Base-by-base conservation (phyloP, 768 basidiomycete species). In the Holtermannia corniformis region DNA sequence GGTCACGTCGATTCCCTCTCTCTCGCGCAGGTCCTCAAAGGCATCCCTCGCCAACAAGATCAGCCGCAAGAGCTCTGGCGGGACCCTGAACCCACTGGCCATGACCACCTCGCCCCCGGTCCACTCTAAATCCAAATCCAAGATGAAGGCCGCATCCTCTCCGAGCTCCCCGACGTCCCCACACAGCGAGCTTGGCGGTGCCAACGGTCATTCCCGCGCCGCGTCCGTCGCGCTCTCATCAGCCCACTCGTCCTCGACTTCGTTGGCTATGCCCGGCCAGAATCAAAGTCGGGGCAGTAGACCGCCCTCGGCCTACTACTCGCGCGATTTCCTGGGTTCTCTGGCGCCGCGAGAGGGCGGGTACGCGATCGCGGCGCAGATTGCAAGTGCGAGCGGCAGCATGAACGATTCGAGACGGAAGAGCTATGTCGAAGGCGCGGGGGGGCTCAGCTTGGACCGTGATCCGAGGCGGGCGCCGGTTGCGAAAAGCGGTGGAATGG, bases 341-440 rank as follows among this genome's bases (percentile, higher is more conserved):
- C 50, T 71, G 4, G 63, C 64, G 14, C 67, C 65, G 4, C 49
- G 71, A 49, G 71, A 72, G 59, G 71, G 71, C 14, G 71, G 71
- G 14, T 72, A 72, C 57, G 71, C 71, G 3, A 59, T 72, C 28
- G 71, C 71, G 16, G 71, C 71, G 13, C 47, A 49, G 44, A 58
- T 68, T 54, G 43, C 60, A 5, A 56, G 56, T 23, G 54, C 54
- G 5, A 46, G 46, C 3, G 62, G 56, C 5, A 59, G 60, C 2
- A 58, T 62, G 52, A 52, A 49, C n/a, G 65, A 64, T 20, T 56
- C 65, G 41, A 55, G 52, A 40, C 37, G 60, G 43, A 58, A 51
- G 28, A 60, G 61, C 24, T 12, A 22, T 26, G 43, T 54, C 5
- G 19, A 43, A 12, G 60, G 60, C 1, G 61, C 51, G 24, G 40